Evolutionary conservation across 2,329 filamentous ascomycete genomes (phyloP).

Genomic region (Penicillium sp.): DNA sequence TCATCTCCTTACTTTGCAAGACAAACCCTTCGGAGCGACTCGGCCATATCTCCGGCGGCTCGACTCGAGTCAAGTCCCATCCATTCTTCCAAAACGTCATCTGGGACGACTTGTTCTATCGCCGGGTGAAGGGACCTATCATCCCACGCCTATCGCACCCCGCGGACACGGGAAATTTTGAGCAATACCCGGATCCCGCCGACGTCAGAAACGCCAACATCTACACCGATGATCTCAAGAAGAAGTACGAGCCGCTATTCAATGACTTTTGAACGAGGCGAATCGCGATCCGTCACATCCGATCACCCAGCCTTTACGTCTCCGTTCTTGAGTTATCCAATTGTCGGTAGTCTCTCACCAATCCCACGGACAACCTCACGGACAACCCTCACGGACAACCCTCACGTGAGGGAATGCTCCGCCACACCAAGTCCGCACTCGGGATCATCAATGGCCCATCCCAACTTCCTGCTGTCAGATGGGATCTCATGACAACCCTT

Average conservation of each 20-base stretch:
- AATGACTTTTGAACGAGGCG: constrained; percentile 52
- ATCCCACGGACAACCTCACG: constrained; percentile 5
- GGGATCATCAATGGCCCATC: neutral
- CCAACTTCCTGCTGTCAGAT: constrained; percentile 1
- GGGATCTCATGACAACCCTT: constrained; percentile 1
- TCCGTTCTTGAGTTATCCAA: neutral
- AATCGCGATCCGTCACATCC: neutral
- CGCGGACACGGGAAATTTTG: constrained; percentile 62
- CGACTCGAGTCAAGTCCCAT: constrained; percentile 57
- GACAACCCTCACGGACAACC: constrained; percentile 5
- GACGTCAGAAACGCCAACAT: constrained; percentile 50
- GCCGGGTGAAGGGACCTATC: constrained; percentile 59
- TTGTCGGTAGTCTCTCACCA: neutral
- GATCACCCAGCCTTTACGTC: neutral
- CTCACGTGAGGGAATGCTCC: constrained; percentile 3
- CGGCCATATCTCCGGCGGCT: constrained; percentile 60
- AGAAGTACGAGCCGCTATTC: constrained; percentile 59
- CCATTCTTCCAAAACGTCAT: constrained; percentile 60
- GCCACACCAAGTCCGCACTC: neutral
- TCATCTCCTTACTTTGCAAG: constrained; percentile 60
- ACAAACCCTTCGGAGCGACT: constrained; percentile 61
- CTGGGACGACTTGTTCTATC: constrained; percentile 61
- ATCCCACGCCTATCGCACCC: constrained; percentile 58
- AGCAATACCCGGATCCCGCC: constrained; percentile 58
- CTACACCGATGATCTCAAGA: constrained; percentile 59